Evolutionary conservation across 164 flowering plant genomes (phyloP).

Genomic region (Aristolochia fimbriata): DNA sequence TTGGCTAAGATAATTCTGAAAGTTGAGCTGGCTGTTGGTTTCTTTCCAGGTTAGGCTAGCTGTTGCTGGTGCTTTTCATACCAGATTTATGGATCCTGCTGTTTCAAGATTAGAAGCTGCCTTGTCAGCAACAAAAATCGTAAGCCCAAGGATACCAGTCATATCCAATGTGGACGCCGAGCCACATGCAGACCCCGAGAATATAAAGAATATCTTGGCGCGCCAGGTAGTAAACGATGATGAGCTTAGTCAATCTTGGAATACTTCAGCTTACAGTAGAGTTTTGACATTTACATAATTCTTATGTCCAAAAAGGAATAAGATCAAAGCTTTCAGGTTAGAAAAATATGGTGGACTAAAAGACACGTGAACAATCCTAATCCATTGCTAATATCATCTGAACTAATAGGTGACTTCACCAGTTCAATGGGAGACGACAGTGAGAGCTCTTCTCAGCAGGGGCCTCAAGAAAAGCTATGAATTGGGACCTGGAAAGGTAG

Average conservation of each 20-base stretch:
- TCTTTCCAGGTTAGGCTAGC: slow-evolving; percentile 78
- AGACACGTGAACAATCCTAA: background rate
- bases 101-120: slow-evolving; percentile 94
- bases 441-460: slow-evolving; percentile 62
- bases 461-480: slow-evolving; percentile 83
- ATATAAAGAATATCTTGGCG: slow-evolving; percentile 84
- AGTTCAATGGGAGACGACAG: slow-evolving; percentile 93
- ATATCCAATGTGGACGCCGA: slow-evolving; percentile 96
- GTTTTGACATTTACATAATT: no score
- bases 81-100: slow-evolving; percentile 93
- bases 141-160: slow-evolving; percentile 84
- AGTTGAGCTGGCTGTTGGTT: background rate
- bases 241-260: no score
- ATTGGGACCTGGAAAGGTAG: slow-evolving; percentile 97
- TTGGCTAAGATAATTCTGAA: no score
- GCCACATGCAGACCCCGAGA: slow-evolving; percentile 86
- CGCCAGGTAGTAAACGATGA: slow-evolving; percentile 44
- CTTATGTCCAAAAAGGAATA: no score
- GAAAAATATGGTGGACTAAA: no score
- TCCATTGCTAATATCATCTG: background rate
- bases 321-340: no score
- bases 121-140: slow-evolving; percentile 71
- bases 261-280: no score
- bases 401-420: slow-evolving; percentile 77
- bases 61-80: slow-evolving; percentile 99